Percentiles rank a stretch among this genome's conserved stretches.
Conservation (phyloP, 768 basidiomycete species). For the Amanita polypyramis region DNA sequence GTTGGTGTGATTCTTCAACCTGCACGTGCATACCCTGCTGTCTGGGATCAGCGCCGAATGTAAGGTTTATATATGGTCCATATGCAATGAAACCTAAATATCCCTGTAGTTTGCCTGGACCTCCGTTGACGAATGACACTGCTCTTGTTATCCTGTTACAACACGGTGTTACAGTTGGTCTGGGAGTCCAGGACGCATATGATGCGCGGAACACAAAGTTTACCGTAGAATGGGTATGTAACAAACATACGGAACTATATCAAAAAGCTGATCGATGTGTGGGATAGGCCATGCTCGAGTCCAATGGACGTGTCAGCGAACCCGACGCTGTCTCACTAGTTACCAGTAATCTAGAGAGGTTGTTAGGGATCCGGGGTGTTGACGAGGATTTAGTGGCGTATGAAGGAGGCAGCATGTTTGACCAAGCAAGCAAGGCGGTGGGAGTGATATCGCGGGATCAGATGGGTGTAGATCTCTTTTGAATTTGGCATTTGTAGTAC, state of each 20-base stretch:
- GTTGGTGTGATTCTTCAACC: constrained; percentile 45
- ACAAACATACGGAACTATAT: not conserved
- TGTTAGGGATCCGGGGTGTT: constrained; percentile 27
- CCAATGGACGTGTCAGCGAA: constrained; percentile 31
- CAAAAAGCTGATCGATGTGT: constrained; percentile 3
- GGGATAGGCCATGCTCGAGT: constrained; percentile 34
- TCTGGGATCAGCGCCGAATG: constrained; percentile 68
- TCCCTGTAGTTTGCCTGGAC: constrained; percentile 49
- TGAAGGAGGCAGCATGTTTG: constrained; percentile 48
- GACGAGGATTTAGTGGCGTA: constrained; percentile 52
- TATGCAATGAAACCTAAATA: constrained; percentile 6
- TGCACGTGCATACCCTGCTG: constrained; percentile 53
- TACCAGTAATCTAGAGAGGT: constrained; percentile 33
- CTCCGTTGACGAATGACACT: constrained; percentile 57
- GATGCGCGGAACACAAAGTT: constrained; percentile 66
- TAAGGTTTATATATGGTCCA: constrained; percentile 20
- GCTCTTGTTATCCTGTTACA: constrained; percentile 52
- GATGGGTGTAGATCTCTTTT: constrained; percentile 41
- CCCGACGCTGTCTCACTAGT: constrained; percentile 32
- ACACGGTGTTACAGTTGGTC: constrained; percentile 71
- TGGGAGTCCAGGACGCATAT: constrained; percentile 62
- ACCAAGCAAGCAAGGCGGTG: constrained; percentile 41
- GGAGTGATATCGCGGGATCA: constrained; percentile 45
- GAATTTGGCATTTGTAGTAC: constrained; percentile 10
- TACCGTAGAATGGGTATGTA: constrained; percentile 68